Percentiles rank a stretch among this genome's conserved stretches.
phyloP scores from a whole-genome alignment of 2,329 filamentous ascomycete genomes.

The Venturia effusa region DNA sequence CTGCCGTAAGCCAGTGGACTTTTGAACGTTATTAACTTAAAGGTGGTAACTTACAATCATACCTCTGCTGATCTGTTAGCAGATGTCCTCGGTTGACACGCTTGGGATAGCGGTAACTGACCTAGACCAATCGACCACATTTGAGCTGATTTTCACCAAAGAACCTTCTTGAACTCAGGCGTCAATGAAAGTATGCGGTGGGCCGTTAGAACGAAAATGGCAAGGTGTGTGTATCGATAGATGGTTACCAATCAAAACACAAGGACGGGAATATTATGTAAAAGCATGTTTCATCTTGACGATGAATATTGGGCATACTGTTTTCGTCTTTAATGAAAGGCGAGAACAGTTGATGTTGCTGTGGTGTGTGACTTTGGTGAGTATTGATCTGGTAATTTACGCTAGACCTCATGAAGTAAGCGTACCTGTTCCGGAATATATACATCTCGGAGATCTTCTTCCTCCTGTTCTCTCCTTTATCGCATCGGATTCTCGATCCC shows the following conservation, averaged over 20 bases:
- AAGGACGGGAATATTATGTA: neutral
- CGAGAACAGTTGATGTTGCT: neutral
- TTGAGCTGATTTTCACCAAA: too few species aligned
- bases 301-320: neutral
- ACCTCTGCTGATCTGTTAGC: neutral
- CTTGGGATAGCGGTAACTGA: neutral
- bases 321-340: too few species aligned
- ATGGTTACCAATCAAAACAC: neutral
- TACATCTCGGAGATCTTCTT: too few species aligned
- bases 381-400: too few species aligned
- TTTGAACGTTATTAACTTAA: neutral
- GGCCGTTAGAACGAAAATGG: neutral
- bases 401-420: neutral
- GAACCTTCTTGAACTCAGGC: too few species aligned
- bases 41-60: neutral
- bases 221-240: neutral
- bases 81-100: too few species aligned
- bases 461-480: too few species aligned
- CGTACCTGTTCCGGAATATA: too few species aligned
- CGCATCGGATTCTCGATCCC: too few species aligned
- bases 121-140: conserved; percentile 1
- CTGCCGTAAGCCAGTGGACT: neutral
- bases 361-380: too few species aligned
- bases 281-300: neutral
- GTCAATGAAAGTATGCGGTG: neutral